Evolutionary conservation across 2,329 filamentous ascomycete species (phyloP), one percentile per base, ranked within the genome.

Genomic region (Cordyceps cicadae): DNA sequence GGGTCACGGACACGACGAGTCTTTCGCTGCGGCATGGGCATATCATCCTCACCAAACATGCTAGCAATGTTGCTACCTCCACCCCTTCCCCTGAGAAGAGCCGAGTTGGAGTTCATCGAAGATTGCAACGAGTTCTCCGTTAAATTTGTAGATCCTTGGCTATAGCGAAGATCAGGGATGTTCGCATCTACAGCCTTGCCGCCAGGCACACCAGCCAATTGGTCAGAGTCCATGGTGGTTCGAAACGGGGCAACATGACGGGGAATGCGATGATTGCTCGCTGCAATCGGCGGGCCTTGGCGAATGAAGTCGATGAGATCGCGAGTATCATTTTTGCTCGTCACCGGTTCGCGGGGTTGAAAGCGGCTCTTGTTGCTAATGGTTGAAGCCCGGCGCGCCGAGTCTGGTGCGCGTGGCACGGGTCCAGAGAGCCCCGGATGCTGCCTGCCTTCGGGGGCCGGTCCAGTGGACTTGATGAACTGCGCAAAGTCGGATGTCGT

Each of bases 291-390:
- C 3, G 92, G 92, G 0, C 92, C 93, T 70, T 90, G 87, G 51
- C 92, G 87, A 65, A 99, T 95, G 72, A 99, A 97, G 70, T 97
- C 92, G 65, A 97, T 96, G 62, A 99, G 77, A 63, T 97, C 94
- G 14, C 90, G 89, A 61, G 87, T 95, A 65, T 87, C 87, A 55
- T 85, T 84, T 56, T 79, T 80, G 61, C 76, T 77, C 54, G 86
- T 81, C 17, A 81, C 79, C 43, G 90, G 84, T 63, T 91, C 87
- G 54, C 91, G 88, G 62, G 93, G 86, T 72, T 88, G 82, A 53
- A 88, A 80, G 62, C 83, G 84, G 52, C 76, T 77, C 61, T 81
- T 77, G 63, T 71, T 79, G 6, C 74, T 71, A 11, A 74, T 72
- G 41, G 75, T 54, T 74, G 73, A 43, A 71, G 70, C 49, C 77